Evolutionary conservation across 345 rosid species (phyloP).

Genomic region (Hibiscus mutabilis): DNA sequence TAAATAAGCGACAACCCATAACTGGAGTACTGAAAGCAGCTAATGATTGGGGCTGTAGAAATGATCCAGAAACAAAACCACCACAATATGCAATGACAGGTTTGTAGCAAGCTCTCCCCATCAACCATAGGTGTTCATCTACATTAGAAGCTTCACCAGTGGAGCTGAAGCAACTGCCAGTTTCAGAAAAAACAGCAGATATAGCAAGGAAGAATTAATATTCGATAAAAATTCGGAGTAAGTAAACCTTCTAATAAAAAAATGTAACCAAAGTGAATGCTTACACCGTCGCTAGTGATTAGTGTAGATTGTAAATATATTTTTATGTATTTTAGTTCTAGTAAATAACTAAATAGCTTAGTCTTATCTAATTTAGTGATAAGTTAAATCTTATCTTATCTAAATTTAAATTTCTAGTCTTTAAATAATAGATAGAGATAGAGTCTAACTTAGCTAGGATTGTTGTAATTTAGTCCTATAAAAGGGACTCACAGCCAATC

Average conservation of each 20-base stretch:
- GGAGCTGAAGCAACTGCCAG: conserved; percentile 77
- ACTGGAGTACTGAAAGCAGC: conserved; percentile 93
- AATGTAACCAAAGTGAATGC: not conserved
- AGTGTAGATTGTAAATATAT: too few species aligned
- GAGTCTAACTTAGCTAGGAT: too few species aligned
- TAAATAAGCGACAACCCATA: conserved; percentile 87
- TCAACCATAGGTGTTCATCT: conserved; percentile 91
- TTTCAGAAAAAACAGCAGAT: conserved; percentile 17
- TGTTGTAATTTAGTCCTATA: too few species aligned
- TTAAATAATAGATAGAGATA: too few species aligned
- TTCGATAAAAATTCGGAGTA: not conserved
- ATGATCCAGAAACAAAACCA: conserved; percentile 70
- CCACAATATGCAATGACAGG: conserved; percentile 96
- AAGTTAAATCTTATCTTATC: too few species aligned
- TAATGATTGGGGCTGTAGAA: conserved; percentile 76
- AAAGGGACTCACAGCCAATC: too few species aligned
- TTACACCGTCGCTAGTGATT: not conserved
- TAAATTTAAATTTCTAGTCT: too few species aligned
- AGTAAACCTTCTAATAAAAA: not conserved
- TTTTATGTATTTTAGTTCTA: too few species aligned
- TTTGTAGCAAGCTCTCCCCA: conserved; percentile 86
- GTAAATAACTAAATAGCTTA: too few species aligned
- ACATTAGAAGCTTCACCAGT: conserved; percentile 96
- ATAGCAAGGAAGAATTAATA: conserved; percentile 19
- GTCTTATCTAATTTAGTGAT: too few species aligned